Conservation (phyloP, 768 basidiomycete species). For the Lactarius tabidus region DNA sequence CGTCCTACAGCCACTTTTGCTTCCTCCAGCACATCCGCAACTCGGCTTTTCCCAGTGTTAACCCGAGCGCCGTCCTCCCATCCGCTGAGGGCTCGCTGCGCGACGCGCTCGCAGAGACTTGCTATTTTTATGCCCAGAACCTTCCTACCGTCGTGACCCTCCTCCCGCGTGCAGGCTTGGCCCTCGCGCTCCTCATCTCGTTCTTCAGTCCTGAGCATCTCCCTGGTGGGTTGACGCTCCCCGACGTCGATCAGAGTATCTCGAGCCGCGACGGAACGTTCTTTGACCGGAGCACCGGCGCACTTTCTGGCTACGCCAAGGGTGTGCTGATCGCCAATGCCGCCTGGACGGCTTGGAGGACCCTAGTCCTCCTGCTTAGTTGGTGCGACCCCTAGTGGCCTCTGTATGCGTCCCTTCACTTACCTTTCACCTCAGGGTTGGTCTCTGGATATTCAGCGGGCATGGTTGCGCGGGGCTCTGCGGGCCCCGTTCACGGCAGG, state of each 20-base stretch:
- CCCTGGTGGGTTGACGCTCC: slow-evolving; percentile 43
- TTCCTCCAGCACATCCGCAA: slow-evolving; percentile 77
- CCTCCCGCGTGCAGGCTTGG: slow-evolving; percentile 76
- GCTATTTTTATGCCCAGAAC: slow-evolving; percentile 82
- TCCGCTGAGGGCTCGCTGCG: slow-evolving; percentile 32
- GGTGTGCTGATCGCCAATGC: slow-evolving; percentile 77
- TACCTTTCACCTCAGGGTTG: slow-evolving; percentile 45
- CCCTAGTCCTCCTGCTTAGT: slow-evolving; percentile 62
- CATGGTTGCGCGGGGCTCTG: slow-evolving; percentile 78
- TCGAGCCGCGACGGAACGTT: slow-evolving; percentile 65
- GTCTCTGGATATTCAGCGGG: slow-evolving; percentile 75
- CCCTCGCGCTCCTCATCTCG: slow-evolving; percentile 64
- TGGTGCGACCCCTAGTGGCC: slow-evolving; percentile 42
- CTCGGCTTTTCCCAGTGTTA: slow-evolving; percentile 56
- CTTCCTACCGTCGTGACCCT: slow-evolving; percentile 76
- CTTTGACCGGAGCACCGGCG: slow-evolving; percentile 60
- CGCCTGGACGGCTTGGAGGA: slow-evolving; percentile 75
- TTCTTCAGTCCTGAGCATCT: slow-evolving; percentile 46
- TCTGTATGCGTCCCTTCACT: background rate
- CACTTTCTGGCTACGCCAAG: slow-evolving; percentile 70
- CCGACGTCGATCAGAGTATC: slow-evolving; percentile 41
- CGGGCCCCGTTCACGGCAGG: slow-evolving; percentile 72
- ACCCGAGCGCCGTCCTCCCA: slow-evolving; percentile 35
- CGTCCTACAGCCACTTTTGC: slow-evolving; percentile 79
- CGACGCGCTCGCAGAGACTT: slow-evolving; percentile 76